A percentile compares a stretch with the other conserved stretches of the same genome.
Conservation (phyloP, 176 grass and related monocot genomes). For the Oryza officinalis region DNA sequence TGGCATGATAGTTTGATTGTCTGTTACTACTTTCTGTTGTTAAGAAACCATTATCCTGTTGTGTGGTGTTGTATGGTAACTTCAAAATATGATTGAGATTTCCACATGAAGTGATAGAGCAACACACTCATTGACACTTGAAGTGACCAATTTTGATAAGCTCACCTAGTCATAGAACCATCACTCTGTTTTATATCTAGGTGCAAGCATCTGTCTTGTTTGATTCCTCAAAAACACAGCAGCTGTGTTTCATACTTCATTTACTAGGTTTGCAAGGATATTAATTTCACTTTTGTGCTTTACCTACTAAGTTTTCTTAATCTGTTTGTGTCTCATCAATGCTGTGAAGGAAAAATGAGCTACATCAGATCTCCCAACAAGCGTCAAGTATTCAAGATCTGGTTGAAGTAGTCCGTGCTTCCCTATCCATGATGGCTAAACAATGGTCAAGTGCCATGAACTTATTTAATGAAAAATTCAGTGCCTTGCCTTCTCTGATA, state of each 20-base stretch:
- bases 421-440: slow-evolving; percentile 88
- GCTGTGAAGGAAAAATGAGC: slow-evolving; percentile 81
- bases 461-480: slow-evolving; percentile 85
- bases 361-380: slow-evolving; percentile 97
- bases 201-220: slow-evolving; percentile 9
- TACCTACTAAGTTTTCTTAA: slow-evolving; percentile 26
- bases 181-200: slow-evolving; percentile 9
- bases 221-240: slow-evolving; percentile 19
- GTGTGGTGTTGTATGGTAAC: slow-evolving; percentile 3
- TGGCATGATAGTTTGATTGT: not conserved
- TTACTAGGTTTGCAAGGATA: slow-evolving; percentile 21
- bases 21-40: slow-evolving; percentile 8
- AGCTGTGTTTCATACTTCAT: slow-evolving; percentile 4
- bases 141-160: not conserved
- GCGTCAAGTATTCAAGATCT: slow-evolving; percentile 98
- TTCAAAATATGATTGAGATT: not conserved
- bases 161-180: not conserved
- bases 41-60: slow-evolving; percentile 12
- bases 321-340: slow-evolving; percentile 15
- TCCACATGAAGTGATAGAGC: slow-evolving; percentile 20
- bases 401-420: slow-evolving; percentile 74
- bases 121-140: slow-evolving; percentile 21
- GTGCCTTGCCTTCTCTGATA: slow-evolving; percentile 69
- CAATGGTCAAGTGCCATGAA: slow-evolving; percentile 86
- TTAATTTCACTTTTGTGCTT: not conserved